Evolutionary conservation across 805 yeast genomes (phyloP), one percentile per base, ranked within the genome.

Genomic region (Priceomyces melissophilus): DNA sequence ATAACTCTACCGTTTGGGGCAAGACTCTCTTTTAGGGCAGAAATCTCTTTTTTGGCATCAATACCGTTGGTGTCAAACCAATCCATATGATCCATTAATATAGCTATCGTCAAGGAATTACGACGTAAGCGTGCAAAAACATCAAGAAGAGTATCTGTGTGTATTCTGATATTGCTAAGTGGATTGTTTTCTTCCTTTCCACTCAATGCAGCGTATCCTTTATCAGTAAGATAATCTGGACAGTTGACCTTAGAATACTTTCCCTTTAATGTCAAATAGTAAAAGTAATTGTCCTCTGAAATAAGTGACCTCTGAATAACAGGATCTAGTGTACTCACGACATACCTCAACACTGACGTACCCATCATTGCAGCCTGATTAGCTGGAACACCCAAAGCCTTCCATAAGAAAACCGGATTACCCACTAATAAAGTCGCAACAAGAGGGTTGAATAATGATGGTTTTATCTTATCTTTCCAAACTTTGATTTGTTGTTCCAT

Each of bases 51-150:
- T 35, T 72, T 64, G 10, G 87, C 90, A 14, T 83, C 89, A 2
- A 54, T 53, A 7, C 82, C 84, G 11, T 69, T 57, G 29, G 86
- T 82, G 50, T 82, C 81, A 56, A 86, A 86, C 95, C 95, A 86
- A 63, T 87, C 95, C 93, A 87, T 84, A 60, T 86, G 95, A 61
- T 86, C 95, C 95, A 86, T 86, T 40, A 86, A 83, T 32, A 86
- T 77, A 26, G 91, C 91, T 50, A 82, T 81, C 3, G 90, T 81
- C 33, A 86, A 71, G 9, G 88, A 76, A 41, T 76, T 73, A 37
- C 73, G 67, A 17, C 80, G 68, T 39, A 86, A 67, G 47, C 93
- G 73, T 32, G 77, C 80, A 46, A 84, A 78, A 2, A 87, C 93
- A 53, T 85, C 89, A 54, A 78, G 82, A 53, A 86, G 69, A 43